These are phyloP conservation scores for Trichoderma arundinaceum DNA, from an alignment of 2,329 filamentous ascomycete species.

Conservation along the genomic window DNA sequence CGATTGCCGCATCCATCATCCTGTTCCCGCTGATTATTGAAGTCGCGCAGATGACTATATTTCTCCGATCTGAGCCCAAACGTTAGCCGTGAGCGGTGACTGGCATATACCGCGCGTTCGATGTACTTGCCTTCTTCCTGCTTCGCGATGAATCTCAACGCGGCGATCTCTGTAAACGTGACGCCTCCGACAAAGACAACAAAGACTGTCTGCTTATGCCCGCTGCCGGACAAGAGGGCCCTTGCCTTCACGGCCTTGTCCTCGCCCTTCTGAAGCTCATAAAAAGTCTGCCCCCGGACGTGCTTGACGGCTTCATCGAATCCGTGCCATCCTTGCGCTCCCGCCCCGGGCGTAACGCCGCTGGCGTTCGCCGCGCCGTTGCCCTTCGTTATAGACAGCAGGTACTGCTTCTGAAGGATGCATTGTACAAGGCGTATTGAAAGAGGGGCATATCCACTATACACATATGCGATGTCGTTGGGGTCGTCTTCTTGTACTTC, in stretches of 20 bases:
- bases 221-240: constrained; percentile 79
- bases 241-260: constrained; percentile 90
- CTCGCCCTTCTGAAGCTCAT: constrained; percentile 88
- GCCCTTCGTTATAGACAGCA: constrained; percentile 73
- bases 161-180: constrained; percentile 94
- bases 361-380: constrained; percentile 49
- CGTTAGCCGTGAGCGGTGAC: constrained; percentile 32
- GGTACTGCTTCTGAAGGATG: constrained; percentile 86
- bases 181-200: constrained; percentile 98
- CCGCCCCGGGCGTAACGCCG: constrained; percentile 52
- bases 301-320: constrained; percentile 93
- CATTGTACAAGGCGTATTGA: constrained; percentile 91
- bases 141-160: constrained; percentile 84
- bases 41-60: constrained; percentile 91
- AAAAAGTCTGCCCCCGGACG: constrained; percentile 86
- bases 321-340: constrained; percentile 83
- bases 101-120: background rate
- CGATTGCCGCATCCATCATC: constrained; percentile 85
- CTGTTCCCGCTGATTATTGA: constrained; percentile 87
- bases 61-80: constrained; percentile 64
- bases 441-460: constrained; percentile 93
- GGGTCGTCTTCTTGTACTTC: constrained; percentile 96
- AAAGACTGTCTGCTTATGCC: constrained; percentile 82
- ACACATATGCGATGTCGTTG: constrained; percentile 96
- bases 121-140: constrained; percentile 70